Evolutionary conservation across 1,139 yeast species (phyloP), one percentile per base, ranked within the genome.

Genomic region (Lodderomyces oxycetoniae): DNA sequence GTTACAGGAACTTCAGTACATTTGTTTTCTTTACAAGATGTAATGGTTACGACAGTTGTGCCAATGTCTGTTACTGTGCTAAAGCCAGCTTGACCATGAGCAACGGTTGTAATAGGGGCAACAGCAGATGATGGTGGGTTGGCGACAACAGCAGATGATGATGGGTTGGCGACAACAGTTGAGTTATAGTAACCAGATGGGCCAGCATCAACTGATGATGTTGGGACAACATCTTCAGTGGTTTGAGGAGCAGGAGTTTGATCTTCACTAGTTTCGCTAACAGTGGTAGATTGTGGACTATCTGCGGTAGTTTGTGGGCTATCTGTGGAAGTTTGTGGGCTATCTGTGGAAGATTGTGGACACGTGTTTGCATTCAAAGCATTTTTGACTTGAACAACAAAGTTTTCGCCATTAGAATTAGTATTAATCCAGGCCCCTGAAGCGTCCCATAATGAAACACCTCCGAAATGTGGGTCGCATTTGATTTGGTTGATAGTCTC

Each of bases 381-480:
- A 15, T 34, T 27, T 25, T 35, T 41, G 34, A 38, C 42, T 37
- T 39, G 50, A 28, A 31, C 48, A 41, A 36, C 43, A 30, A 30
- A 43, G 28, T 42, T 41, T 13, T 41, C 32, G 30, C 44, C 44
- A 14, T 37, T 22, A 14, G 14, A 31, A 30, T 67, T 63, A 19
- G 50, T 55, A 51, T 85, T 85, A 15, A 69, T 51, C 52, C 67
- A 73, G n/a, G 83, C 88, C 58, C 82, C 87, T 33, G 91, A 81
- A 33, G 95, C 96, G 58, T 88, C 96, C 96, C 96, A 88, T 38
- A 87, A 59, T 63, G 85, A 78, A 46, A 88, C 71, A 55, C 96
- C 96, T 43, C 93, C 96, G 51, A 88, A 85, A 44, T 54, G 48
- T 35, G 71, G 53, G 31, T 63, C 57, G 34, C 63, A 49, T 33